Base-by-base conservation (phyloP, 83 land plant genomes). In the Picea abies region DNA sequence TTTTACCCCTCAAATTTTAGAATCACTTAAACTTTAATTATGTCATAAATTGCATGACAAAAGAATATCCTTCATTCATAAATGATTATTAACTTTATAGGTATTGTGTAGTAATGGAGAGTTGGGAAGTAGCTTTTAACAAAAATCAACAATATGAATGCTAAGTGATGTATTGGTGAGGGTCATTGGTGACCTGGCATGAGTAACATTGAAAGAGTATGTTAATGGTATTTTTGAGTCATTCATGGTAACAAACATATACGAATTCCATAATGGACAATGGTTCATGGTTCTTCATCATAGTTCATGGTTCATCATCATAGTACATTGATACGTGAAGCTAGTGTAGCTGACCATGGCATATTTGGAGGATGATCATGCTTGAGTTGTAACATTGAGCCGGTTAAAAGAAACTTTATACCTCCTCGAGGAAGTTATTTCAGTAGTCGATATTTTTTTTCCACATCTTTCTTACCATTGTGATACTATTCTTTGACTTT, bases 211-310 rank as follows among this genome's bases (percentile, higher is more conserved):
- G 89, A 92, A 90, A 85, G 89, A 92, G 12, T 89, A 80, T 81
- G 83, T 88, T 32, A 88, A 90, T 81, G 78, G 86, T 85, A 90
- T 90, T 7, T 44, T 79, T 39, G 94, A 89, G 52, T 89, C 92
- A 25, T 89, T 88, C 65, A 76, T 88, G 64, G 79, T 93, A 11
- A 91, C 97, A 78, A 94, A 94, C 73, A 79, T 93, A 5, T 94
- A 77, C 84, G 97, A 92, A 86, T 85, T 87, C 22, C 92, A 94
- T 76, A 87, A 89, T 83, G 95, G 91, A 47, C 85, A 81, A 58
- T 94, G 97, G 97, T 88, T 83, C 69, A 88, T 94, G 90, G 97
- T 94, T 81, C 95, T 92, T 73, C n/a, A n/a, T n/a, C n/a, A n/a
- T n/a, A n/a, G n/a, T n/a, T n/a, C n/a, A n/a, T n/a, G n/a, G n/a